Conservation (phyloP, 2,329 filamentous ascomycete genomes). For the Ustulina deusta region DNA sequence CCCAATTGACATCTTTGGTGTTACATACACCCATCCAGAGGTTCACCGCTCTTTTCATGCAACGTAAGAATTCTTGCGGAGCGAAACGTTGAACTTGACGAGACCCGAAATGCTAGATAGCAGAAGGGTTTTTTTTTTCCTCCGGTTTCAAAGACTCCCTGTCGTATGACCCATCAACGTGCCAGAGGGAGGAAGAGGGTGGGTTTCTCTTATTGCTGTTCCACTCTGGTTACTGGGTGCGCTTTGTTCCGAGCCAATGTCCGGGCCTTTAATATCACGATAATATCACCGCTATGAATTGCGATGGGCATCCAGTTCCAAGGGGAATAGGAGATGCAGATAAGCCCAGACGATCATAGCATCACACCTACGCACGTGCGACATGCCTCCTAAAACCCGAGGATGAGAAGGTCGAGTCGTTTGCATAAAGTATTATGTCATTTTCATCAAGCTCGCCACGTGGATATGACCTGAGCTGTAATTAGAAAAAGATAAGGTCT, state of each 20-base stretch:
- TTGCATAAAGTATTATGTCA: conserved; percentile 63
- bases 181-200: conserved; percentile 1
- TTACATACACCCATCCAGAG: neutral
- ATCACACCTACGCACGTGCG: neutral
- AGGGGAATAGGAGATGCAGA: neutral
- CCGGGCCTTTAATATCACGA: conserved; percentile 8
- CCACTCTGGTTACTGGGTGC: neutral
- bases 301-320: conserved; percentile 7
- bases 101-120: conserved; percentile 2
- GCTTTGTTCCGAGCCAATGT: conserved; percentile 3
- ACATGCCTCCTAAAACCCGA: neutral
- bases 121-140: neutral
- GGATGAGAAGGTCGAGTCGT: conserved; percentile 39
- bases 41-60: conserved; percentile 23
- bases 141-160: neutral
- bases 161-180: neutral
- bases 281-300: neutral
- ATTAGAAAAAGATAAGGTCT: conserved; percentile 62
- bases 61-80: neutral
- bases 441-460: conserved; percentile 65
- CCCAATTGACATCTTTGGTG: neutral
- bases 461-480: conserved; percentile 58
- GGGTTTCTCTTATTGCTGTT: conserved; percentile 13
- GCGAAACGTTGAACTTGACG: neutral
- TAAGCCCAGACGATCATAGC: neutral